phyloP scores from a whole-genome alignment of 2,329 filamentous ascomycete species.

The Fusarium heterosporum region DNA sequence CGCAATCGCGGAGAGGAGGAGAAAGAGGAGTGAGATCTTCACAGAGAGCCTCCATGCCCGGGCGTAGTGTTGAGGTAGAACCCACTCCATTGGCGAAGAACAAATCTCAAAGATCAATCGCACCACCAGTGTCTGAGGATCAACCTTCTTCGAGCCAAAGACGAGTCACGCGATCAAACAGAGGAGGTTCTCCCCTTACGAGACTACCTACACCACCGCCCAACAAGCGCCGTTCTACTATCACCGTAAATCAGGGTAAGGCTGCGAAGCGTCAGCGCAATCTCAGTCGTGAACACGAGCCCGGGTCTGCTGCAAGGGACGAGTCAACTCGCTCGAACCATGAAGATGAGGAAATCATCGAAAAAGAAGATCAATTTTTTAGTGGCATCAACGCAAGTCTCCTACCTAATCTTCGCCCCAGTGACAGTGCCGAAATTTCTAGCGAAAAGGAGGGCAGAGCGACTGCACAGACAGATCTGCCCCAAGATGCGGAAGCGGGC shows the following conservation, averaged over 20 bases:
- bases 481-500: not conserved
- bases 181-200: not conserved
- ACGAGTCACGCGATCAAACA: slow-evolving; percentile 29
- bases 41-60: not conserved
- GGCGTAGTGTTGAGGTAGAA: slow-evolving; percentile 15
- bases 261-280: slow-evolving; percentile 16
- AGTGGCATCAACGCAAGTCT: slow-evolving; percentile 31
- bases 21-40: slow-evolving; percentile 2
- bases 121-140: not conserved
- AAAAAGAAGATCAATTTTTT: slow-evolving; percentile 32
- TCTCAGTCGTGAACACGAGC: not conserved
- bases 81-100: not conserved
- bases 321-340: not conserved
- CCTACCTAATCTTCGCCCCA: not conserved
- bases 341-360: not conserved
- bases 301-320: not conserved
- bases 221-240: slow-evolving; percentile 29
- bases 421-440: not conserved
- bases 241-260: not conserved
- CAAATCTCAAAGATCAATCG: slow-evolving; percentile 2
- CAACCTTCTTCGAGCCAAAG: not conserved
- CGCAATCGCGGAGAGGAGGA: not conserved
- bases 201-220: not conserved
- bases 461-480: not conserved
- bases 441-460: not conserved